Evolutionary conservation across 2,329 filamentous ascomycete genomes (phyloP).

Genomic region (Byssothecium circinans): DNA sequence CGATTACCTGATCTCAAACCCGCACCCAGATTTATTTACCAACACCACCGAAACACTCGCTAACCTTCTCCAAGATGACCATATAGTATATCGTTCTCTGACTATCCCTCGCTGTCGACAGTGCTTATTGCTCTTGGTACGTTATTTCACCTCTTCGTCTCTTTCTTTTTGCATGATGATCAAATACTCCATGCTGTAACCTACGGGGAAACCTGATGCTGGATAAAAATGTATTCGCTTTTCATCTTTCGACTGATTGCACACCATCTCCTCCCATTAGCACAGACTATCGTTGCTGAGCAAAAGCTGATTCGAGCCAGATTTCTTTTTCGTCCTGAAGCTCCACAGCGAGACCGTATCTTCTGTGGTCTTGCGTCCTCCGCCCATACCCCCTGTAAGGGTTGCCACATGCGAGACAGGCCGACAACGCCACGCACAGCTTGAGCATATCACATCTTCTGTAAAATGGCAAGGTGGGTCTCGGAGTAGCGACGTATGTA

Average conservation of each 20-base stretch:
- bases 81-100: background rate
- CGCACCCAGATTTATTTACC: background rate
- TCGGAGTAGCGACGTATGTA: too few species aligned
- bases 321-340: too few species aligned
- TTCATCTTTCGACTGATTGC: constrained; percentile 46
- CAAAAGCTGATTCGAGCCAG: background rate
- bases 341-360: too few species aligned
- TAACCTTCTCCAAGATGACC: constrained; percentile 4
- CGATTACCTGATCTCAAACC: constrained; percentile 40
- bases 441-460: too few species aligned
- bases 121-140: background rate
- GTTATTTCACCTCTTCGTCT: constrained; percentile 1
- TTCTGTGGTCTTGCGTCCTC: too few species aligned
- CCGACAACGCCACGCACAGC: too few species aligned
- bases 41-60: background rate
- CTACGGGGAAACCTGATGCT: constrained; percentile 39
- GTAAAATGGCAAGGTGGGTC: too few species aligned
- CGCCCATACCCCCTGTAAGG: too few species aligned
- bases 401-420: too few species aligned
- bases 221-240: constrained; percentile 39
- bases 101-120: background rate
- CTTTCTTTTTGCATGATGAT: constrained; percentile 34
- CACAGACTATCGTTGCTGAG: background rate
- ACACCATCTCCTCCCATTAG: background rate
- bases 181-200: constrained; percentile 44